phyloP scores from a whole-genome alignment of 1,284 basidiomycete species.

The Irpex lacteus region DNA sequence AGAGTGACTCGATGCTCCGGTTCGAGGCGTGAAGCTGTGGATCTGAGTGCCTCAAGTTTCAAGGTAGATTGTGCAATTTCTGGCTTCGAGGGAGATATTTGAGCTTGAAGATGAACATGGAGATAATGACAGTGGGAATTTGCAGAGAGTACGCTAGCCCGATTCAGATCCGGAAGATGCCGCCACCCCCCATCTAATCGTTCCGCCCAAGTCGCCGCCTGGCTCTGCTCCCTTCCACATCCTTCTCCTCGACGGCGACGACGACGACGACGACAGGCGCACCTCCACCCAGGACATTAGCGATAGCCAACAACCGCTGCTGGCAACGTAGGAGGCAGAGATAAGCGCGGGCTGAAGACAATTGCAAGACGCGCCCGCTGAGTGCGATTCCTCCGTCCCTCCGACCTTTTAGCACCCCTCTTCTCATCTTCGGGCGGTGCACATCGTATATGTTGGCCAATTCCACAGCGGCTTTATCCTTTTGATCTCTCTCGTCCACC shows the following conservation, averaged over 20 bases:
- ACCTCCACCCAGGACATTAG: too few relatives aligned
- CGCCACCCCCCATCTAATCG: background rate
- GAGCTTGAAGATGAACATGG: too few relatives aligned
- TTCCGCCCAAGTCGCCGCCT: background rate
- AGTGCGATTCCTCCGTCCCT: background rate
- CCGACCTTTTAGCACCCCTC: background rate
- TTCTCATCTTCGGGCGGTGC: background rate
- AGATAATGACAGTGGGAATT: too few relatives aligned
- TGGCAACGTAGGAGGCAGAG: background rate
- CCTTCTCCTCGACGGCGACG: background rate
- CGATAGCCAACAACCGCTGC: background rate
- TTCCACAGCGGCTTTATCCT: background rate
- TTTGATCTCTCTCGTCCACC: constrained; percentile 6
- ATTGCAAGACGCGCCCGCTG: background rate
- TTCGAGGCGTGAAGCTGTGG: too few relatives aligned
- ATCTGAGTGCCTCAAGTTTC: too few relatives aligned
- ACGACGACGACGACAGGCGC: too few relatives aligned
- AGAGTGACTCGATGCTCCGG: too few relatives aligned
- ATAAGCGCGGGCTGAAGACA: background rate
- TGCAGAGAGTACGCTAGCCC: too few relatives aligned
- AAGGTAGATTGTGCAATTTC: too few relatives aligned
- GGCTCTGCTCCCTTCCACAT: background rate
- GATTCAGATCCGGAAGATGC: background rate
- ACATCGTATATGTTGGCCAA: constrained; percentile 7
- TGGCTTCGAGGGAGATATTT: too few relatives aligned